These are phyloP conservation scores for Rostrohypoxylon terebratum DNA, from an alignment of 495 filamentous ascomycete genomes.

Conservation along the genomic window DNA sequence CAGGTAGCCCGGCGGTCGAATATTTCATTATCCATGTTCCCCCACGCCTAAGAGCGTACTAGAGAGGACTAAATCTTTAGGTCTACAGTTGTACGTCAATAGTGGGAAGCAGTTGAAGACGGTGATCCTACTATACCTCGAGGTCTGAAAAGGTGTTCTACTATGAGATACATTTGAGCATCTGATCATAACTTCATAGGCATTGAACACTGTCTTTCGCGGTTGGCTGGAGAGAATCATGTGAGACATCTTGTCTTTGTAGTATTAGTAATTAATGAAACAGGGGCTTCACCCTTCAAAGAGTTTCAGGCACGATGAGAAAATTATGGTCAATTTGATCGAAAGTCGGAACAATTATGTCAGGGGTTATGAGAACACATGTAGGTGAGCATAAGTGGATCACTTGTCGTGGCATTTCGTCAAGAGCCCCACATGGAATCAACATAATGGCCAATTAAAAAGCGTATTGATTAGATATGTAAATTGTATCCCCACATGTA, in stretches of 20 bases:
- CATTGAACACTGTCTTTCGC: background rate
- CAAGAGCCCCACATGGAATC: slow-evolving; percentile 14
- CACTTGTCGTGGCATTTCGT: slow-evolving; percentile 31
- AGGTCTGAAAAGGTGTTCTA: slow-evolving; percentile 5
- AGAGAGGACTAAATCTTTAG: slow-evolving; percentile 3
- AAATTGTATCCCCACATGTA: slow-evolving; percentile 24
- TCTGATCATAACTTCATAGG: background rate
- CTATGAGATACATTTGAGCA: slow-evolving; percentile 1
- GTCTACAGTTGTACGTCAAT: background rate
- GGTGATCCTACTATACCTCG: background rate
- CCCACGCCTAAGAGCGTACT: background rate
- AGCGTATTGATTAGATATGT: slow-evolving; percentile 21
- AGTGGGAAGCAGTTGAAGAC: slow-evolving; percentile 8
- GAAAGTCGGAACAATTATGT: slow-evolving; percentile 8
- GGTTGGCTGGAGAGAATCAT: slow-evolving; percentile 4
- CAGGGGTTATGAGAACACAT: slow-evolving; percentile 19
- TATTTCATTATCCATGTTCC: background rate
- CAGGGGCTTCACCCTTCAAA: slow-evolving; percentile 3
- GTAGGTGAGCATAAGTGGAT: slow-evolving; percentile 24
- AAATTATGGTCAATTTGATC: background rate
- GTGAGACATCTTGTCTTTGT: slow-evolving; percentile 15
- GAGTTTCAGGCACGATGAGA: background rate
- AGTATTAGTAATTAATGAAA: slow-evolving; percentile 12
- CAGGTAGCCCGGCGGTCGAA: background rate
- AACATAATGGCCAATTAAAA: slow-evolving; percentile 29